These are phyloP conservation scores for Fusarium papillatum DNA, from an alignment of 2,329 filamentous ascomycete genomes.

Conservation along the genomic window DNA sequence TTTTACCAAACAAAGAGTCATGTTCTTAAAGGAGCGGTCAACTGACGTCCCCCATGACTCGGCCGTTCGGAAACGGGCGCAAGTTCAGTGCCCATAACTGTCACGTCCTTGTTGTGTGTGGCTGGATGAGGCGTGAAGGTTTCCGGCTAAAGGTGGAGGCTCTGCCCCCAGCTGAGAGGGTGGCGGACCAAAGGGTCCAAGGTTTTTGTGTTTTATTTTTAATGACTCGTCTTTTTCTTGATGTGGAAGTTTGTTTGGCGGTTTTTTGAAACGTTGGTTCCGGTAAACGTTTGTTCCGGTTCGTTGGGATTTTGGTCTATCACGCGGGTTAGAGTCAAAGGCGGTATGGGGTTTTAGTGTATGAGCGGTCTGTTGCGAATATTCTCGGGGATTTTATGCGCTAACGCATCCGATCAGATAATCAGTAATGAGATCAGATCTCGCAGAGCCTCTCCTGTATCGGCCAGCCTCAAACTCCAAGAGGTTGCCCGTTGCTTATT, in stretches of 20 bases:
- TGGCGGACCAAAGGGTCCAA: not conserved
- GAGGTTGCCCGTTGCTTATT: not conserved
- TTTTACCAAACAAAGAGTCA: not conserved
- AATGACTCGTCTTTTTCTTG: not conserved
- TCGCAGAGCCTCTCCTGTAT: not conserved
- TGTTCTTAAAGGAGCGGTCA: not conserved
- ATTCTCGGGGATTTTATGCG: not conserved
- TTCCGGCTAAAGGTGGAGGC: slow-evolving; percentile 2
- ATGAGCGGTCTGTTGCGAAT: not conserved
- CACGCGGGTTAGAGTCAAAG: not conserved
- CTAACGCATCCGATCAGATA: not conserved
- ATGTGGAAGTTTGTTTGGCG: not conserved
- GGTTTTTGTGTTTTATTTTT: not conserved
- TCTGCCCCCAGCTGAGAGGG: not conserved
- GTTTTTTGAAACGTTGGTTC: not conserved
- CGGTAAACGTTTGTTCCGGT: not conserved
- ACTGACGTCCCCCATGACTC: slow-evolving; percentile 7
- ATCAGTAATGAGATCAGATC: not conserved
- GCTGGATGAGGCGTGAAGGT: slow-evolving; percentile 6
- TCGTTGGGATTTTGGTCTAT: not conserved
- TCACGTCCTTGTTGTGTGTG: not conserved
- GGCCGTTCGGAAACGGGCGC: not conserved
- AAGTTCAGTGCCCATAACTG: not conserved
- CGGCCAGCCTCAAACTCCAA: not conserved
- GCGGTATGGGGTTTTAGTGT: not conserved